phyloP scores from a whole-genome alignment of 2,329 filamentous ascomycete species.

The Polytolypa hystricis region DNA sequence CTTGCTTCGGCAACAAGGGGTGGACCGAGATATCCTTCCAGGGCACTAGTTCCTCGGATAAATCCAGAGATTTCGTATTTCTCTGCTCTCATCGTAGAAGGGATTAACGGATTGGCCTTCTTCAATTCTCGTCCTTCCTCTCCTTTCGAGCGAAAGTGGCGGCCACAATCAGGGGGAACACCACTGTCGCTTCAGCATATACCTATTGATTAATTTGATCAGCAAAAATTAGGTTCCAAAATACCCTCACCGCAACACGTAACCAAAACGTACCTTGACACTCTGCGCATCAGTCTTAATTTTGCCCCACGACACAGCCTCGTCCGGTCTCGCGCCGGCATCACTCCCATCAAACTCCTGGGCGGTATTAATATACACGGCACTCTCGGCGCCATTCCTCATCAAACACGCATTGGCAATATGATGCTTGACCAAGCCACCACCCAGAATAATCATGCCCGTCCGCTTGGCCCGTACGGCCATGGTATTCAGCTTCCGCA shows the following conservation, averaged over 20 bases:
- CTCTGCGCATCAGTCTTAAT: slow-evolving; percentile 80
- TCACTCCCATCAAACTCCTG: slow-evolving; percentile 98
- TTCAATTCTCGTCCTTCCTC: slow-evolving; percentile 4
- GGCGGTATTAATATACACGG: slow-evolving; percentile 94
- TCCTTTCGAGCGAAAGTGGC: slow-evolving; percentile 48
- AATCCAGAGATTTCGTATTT: no score
- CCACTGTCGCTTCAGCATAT: slow-evolving; percentile 56
- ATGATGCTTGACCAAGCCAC: slow-evolving; percentile 94
- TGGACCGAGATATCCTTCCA: no score
- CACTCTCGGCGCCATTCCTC: slow-evolving; percentile 93
- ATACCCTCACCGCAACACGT: no score
- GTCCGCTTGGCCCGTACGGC: slow-evolving; percentile 76
- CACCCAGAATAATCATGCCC: slow-evolving; percentile 91
- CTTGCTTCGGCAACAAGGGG: no score
- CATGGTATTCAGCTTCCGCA: slow-evolving; percentile 84
- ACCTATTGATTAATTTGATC: slow-evolving; percentile 27
- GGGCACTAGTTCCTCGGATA: no score
- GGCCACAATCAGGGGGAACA: slow-evolving; percentile 56
- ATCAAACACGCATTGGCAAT: slow-evolving; percentile 96
- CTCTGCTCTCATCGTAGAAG: no score
- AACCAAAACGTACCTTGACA: slow-evolving; percentile 58
- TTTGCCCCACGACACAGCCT: slow-evolving; percentile 97
- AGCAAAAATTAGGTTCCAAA: background rate
- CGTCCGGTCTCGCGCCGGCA: slow-evolving; percentile 85
- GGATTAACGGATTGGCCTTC: no score